Base-by-base conservation (phyloP, 2,329 filamentous ascomycete genomes). In the Neoarthrinium moseri region DNA sequence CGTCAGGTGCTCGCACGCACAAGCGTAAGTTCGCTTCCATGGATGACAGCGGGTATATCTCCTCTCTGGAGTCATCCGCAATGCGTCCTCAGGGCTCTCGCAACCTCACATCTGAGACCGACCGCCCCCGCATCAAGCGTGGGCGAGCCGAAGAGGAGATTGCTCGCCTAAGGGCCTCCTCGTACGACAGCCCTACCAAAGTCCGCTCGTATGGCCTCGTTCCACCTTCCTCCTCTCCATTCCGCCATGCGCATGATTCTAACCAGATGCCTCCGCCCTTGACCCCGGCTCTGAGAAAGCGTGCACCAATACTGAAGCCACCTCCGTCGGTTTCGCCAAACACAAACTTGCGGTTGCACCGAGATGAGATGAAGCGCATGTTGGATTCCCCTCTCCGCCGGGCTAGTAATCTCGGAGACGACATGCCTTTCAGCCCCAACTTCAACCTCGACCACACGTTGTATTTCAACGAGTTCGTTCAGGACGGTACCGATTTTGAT, bases 71-170 rank as follows among this genome's bases (percentile, higher is more conserved):
- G 57, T 97, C 94, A 3, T 97, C 94, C 0, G 90, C 80, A 12
- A 80, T 89, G 63, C 82, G 92, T 48, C 84, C 87, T 38, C 83
- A 84, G 52, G n/a, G n/a, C n/a, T n/a, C n/a, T n/a, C 79, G 81
- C 53, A 74, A 80, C 49, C 75, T 90, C 34, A 89, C 86, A 4
- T 92, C 89, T 0, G 91, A 95, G 58, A 80, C 84, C 43, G 87
- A 91, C 56, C 84, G 85, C n/a, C 86, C 86, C 40, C 81, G 83
- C 45, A 85, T 91, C 57, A 95, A 92, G 72, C 86, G 89, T 49
- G 92, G 92, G 23, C 87, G 92, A 50, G 94, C 94, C 13, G 94
- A 97, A 66, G 91, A 95, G 58, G 94, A 96, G 67, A 96, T 99
- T 72, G 89, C 88, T 36, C 89, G 92, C 32, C 86, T 97, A 44